Base-by-base conservation (phyloP, 2,329 filamentous ascomycete species). In the Penicillium janthinellum region DNA sequence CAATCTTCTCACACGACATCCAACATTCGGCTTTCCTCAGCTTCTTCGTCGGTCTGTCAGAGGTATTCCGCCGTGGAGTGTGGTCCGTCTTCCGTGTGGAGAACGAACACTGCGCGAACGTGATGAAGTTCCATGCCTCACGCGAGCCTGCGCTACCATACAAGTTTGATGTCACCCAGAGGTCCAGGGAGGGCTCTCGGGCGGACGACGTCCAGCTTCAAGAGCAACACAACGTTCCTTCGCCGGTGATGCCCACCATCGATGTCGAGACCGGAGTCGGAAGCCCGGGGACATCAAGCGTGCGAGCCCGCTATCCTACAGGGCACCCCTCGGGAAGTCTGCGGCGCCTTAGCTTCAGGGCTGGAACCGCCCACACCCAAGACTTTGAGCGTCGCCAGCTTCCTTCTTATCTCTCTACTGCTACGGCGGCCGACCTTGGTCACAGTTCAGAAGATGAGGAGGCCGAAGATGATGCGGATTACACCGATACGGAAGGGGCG, bases 91-190 rank as follows among this genome's bases (percentile, higher is more conserved):
- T 99, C 74, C 91, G 95, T 42, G 93, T 99, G 28, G 95, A 99
- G 76, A 99, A 99, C 75, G 95, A 99, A 70, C 95, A 99, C 77
- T 96, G 92, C 77, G 88, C 90, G 57, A 96, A 97, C 68, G 94
- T 99, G 2, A 86, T 88, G 17, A 88, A 91, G 66, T 96, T 96
- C 83, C 92, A 96, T 64, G 95, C 95, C 4, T 92, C 89, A 2
- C 85, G 94, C 57, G 93, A 97, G 69, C 85, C 96, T 0, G 92
- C 92, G 0, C 82, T 98, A 0, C 94, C 94, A 0, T 98, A 97
- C 73, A 83, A 86, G 12, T 51, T 84, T 14, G 10, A 53, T 31
- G 56, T 65, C 49, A 47, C 59, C 10, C 35, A 6, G n/a, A 53
- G 38, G 45, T 42, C 60, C 37, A 44, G 63, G 3, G 62, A 65